A percentile compares a stretch with the other conserved stretches of the same genome.
Evolutionary conservation across 2,329 filamentous ascomycete species (phyloP).

Genomic region (Pseudopithomyces maydicus): DNA sequence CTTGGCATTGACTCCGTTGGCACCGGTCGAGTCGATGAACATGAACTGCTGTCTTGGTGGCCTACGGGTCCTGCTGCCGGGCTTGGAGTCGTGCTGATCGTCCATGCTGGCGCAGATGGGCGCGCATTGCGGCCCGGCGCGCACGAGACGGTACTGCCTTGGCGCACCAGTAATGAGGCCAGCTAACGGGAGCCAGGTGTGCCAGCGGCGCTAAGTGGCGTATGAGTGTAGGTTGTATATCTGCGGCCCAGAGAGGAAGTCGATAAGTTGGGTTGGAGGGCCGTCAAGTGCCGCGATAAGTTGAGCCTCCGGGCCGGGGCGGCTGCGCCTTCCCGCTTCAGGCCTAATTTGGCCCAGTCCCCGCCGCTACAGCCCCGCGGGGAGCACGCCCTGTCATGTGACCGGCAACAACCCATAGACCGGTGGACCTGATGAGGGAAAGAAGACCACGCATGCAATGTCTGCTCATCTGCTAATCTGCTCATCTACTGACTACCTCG

Average conservation of each 20-base stretch:
- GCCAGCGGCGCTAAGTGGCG: constrained; percentile 3
- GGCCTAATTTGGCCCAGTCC: background rate
- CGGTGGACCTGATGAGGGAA: no score
- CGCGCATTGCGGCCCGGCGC: constrained; percentile 11
- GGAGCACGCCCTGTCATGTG: no score
- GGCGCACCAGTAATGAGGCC: constrained; percentile 4
- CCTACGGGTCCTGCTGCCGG: constrained; percentile 7
- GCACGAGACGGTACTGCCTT: constrained; percentile 6
- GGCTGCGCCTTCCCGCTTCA: background rate
- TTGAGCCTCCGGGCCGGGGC: constrained; percentile 8
- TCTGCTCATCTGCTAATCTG: no score
- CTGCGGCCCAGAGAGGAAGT: constrained; percentile 16
- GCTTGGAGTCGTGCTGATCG: constrained; percentile 9
- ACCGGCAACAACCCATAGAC: no score
- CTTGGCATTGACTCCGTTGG: constrained; percentile 34
- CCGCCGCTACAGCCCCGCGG: no score
- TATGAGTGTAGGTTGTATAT: constrained; percentile 4
- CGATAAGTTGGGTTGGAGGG: constrained; percentile 11
- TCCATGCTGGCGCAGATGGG: constrained; percentile 3
- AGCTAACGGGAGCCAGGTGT: constrained; percentile 1
- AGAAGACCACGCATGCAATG: no score
- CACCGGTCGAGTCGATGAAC: constrained; percentile 40
- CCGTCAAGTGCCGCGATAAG: background rate
- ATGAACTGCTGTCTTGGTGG: constrained; percentile 33
- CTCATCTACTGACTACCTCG: constrained; percentile 15